These are phyloP conservation scores for Blastocystis sp. DNA, from an alignment of 352 stramenopile genomes.

Conservation along the genomic window DNA sequence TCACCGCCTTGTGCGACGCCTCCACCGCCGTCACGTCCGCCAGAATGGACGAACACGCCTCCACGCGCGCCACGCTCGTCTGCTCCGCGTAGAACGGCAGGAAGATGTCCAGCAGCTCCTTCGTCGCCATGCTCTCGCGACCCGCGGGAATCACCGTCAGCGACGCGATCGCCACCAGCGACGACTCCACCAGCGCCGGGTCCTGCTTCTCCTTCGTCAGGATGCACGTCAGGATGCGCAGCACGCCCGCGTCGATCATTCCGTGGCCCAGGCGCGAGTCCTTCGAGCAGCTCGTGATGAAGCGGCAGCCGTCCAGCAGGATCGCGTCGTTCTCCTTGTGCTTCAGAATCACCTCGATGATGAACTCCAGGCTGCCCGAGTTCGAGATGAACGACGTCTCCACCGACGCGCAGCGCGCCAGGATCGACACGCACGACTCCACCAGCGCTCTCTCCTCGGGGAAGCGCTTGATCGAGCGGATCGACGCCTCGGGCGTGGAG, in stretches of 20 bases:
- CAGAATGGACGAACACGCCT: constrained; percentile 36
- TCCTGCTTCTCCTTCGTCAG: constrained; percentile 46
- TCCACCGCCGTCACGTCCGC: constrained; percentile 38
- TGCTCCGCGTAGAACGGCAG: constrained; percentile 33
- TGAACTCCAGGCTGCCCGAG: constrained; percentile 28
- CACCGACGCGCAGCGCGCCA: constrained; percentile 6
- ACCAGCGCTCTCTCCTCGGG: constrained; percentile 15
- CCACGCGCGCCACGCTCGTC: background rate
- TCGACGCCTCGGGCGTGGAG: constrained; percentile 26
- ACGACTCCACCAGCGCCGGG: constrained; percentile 38
- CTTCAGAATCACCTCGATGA: constrained; percentile 64
- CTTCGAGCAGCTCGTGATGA: constrained; percentile 53
- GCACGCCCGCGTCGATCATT: constrained; percentile 50
- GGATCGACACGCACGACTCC: background rate
- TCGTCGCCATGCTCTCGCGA: constrained; percentile 31
- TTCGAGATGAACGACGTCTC: constrained; percentile 27
- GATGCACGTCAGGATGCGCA: constrained; percentile 60
- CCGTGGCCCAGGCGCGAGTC: constrained; percentile 58
- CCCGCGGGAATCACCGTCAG: constrained; percentile 36
- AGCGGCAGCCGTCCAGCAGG: constrained; percentile 59
- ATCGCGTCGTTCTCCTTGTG: constrained; percentile 39
- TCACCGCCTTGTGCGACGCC: constrained; percentile 44
- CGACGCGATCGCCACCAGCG: constrained; percentile 3
- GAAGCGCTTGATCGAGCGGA: constrained; percentile 65
- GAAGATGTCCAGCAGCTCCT: constrained; percentile 27